Conservation (phyloP, 108 stramenopile species). For the Conticribra guillardii region DNA sequence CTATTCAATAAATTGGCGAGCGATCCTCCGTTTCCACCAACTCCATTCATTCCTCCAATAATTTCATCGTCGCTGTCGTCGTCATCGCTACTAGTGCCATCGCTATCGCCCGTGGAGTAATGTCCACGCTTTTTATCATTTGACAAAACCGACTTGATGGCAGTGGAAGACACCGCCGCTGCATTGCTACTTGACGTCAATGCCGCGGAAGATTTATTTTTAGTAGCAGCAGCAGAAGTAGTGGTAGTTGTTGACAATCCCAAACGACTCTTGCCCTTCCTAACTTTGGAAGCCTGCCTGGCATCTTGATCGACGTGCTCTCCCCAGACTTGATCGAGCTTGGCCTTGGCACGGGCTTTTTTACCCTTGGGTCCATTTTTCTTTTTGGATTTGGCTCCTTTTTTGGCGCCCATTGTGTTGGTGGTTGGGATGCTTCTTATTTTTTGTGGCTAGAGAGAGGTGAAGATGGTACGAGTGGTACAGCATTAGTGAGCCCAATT, state of each 20-base stretch:
- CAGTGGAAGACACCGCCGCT: too few relatives aligned
- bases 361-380: slow-evolving; percentile 81
- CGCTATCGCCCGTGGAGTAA: slow-evolving; percentile 7
- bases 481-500: too few relatives aligned
- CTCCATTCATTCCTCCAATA: slow-evolving; percentile 12
- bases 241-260: too few relatives aligned
- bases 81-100: slow-evolving; percentile 9
- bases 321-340: slow-evolving; percentile 87
- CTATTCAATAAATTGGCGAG: slow-evolving; percentile 19
- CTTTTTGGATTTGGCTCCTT: slow-evolving; percentile 16
- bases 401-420: slow-evolving; percentile 16
- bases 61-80: slow-evolving; percentile 13
- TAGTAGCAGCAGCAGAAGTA: not conserved
- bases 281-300: slow-evolving; percentile 23
- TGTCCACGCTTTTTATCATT: not conserved
- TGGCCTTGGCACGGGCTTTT: slow-evolving; percentile 85
- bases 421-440: not conserved
- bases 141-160: not conserved
- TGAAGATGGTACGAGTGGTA: too few relatives aligned
- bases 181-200: too few relatives aligned
- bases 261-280: slow-evolving; percentile 68
- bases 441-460: too few relatives aligned
- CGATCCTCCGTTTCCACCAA: slow-evolving; percentile 12
- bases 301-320: slow-evolving; percentile 64
- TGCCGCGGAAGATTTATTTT: too few relatives aligned